Evolutionary conservation across 1,139 yeast genomes (phyloP).

Genomic region (Candida tropicalis): DNA sequence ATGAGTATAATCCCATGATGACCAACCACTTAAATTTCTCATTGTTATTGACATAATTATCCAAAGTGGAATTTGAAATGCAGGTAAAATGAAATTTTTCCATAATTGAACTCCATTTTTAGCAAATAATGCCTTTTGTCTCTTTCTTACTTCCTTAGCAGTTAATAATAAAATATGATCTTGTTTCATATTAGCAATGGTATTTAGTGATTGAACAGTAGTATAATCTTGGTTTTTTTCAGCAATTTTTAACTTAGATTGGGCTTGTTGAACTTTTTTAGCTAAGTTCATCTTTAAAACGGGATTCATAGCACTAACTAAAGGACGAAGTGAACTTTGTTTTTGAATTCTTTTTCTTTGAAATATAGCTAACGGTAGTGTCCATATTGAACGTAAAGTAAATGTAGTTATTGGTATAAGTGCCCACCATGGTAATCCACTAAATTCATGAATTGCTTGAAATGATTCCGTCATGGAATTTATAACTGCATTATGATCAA

Average conservation of each 20-base stretch:
- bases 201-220: conserved; percentile 19
- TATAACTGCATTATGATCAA: conserved; percentile 24
- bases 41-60: conserved; percentile 73
- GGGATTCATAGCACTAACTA: conserved; percentile 76
- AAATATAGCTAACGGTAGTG: conserved; percentile 75
- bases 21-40: conserved; percentile 77
- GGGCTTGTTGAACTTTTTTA: conserved; percentile 47
- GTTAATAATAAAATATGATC: conserved; percentile 78
- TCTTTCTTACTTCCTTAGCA: conserved; percentile 72
- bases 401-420: conserved; percentile 77
- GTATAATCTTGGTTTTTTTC: conserved; percentile 12
- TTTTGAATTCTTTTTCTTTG: conserved; percentile 71
- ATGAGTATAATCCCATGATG: conserved; percentile 48
- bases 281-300: conserved; percentile 74
- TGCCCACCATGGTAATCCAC: conserved; percentile 83
- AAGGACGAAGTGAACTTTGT: conserved; percentile 70
- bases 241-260: conserved; percentile 27
- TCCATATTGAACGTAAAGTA: conserved; percentile 61
- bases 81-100: conserved; percentile 76
- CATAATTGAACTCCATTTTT: conserved; percentile 72
- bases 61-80: conserved; percentile 90
- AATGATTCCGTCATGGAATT: conserved; percentile 43
- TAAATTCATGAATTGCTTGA: conserved; percentile 49
- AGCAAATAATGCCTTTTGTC: conserved; percentile 71
- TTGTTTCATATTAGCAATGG: conserved; percentile 58